These are phyloP conservation scores for Rubia peregrina DNA, from an alignment of 305 asterid species.

Conservation along the genomic window DNA sequence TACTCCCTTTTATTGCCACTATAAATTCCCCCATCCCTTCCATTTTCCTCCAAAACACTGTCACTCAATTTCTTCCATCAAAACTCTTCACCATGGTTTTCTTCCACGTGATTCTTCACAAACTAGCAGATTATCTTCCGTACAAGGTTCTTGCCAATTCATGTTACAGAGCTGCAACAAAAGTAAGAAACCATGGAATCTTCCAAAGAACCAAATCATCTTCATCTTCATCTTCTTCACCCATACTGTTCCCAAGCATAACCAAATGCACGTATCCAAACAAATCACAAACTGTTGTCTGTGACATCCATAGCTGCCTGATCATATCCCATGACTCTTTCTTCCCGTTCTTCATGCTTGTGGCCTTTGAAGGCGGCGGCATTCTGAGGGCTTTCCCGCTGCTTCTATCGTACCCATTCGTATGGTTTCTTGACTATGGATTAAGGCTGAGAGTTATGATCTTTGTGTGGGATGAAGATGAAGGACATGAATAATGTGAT, in stretches of 20 bases:
- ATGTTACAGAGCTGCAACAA: slow-evolving; percentile 42
- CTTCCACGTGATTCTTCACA: slow-evolving; percentile 43
- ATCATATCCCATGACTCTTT: slow-evolving; percentile 42
- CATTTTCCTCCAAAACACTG: slow-evolving; percentile 8
- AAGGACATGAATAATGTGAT: slow-evolving; percentile 55
- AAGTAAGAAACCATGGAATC: slow-evolving; percentile 41
- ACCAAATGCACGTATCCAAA: slow-evolving; percentile 30
- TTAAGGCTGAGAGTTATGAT: slow-evolving; percentile 52
- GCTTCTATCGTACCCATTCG: slow-evolving; percentile 50
- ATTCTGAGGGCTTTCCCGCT: slow-evolving; percentile 60
- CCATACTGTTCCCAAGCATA: slow-evolving; percentile 32
- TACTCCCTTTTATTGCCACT: too few species aligned
- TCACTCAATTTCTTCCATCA: background rate
- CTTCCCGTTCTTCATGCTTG: slow-evolving; percentile 92
- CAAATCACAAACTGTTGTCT: slow-evolving; percentile 40
- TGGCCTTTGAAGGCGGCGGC: slow-evolving; percentile 91
- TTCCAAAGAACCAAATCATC: slow-evolving; percentile 22
- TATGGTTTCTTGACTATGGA: slow-evolving; percentile 34
- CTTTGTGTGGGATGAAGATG: slow-evolving; percentile 63
- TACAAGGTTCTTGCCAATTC: slow-evolving; percentile 52
- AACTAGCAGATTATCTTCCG: slow-evolving; percentile 42
- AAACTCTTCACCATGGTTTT: slow-evolving; percentile 32
- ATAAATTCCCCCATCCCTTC: slow-evolving; percentile 19
- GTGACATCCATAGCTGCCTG: slow-evolving; percentile 49
- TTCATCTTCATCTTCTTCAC: background rate